Percentiles rank a stretch among this genome's conserved stretches.
Conservation (phyloP, 208 protist genomes). For the Angomonas desouzai region DNA sequence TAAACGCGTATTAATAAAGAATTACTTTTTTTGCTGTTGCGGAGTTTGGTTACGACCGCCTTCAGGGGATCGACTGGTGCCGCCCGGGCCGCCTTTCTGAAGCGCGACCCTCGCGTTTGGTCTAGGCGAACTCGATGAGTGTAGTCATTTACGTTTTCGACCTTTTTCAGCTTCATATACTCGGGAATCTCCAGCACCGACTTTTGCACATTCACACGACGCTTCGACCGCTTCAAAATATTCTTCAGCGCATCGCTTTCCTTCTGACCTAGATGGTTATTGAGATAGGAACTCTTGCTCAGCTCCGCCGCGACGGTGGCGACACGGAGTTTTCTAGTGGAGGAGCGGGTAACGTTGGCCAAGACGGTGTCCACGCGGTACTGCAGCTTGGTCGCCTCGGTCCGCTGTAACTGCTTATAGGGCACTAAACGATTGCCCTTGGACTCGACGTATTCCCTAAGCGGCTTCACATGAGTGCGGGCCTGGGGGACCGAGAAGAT, state of each 20-base stretch:
- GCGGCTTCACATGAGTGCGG: constrained; percentile 37
- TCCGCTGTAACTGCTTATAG: constrained; percentile 75
- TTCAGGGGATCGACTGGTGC: constrained; percentile 51
- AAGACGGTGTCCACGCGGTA: constrained; percentile 83
- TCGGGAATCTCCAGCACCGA: constrained; percentile 86
- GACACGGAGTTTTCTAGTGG: constrained; percentile 76
- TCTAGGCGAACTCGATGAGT: constrained; percentile 63
- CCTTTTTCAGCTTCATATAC: constrained; percentile 74
- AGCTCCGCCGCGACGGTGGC: constrained; percentile 82
- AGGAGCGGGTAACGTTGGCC: constrained; percentile 64
- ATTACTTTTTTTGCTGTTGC: constrained; percentile 34
- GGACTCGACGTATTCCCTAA: constrained; percentile 55
- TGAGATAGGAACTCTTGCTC: constrained; percentile 84
- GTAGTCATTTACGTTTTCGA: constrained; percentile 72
- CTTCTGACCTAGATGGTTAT: constrained; percentile 88
- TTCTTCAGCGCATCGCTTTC: constrained; percentile 80
- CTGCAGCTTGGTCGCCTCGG: constrained; percentile 76
- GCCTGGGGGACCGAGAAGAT: constrained; percentile 79
- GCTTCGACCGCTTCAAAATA: constrained; percentile 75
- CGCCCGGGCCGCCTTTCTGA: constrained; percentile 32
- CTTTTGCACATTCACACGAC: constrained; percentile 79
- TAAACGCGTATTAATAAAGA: constrained; percentile 12
- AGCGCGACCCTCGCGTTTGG: constrained; percentile 33
- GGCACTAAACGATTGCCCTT: constrained; percentile 45
- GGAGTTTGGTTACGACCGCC: constrained; percentile 49